Evolutionary conservation across 495 filamentous ascomycete species (phyloP), one percentile per base, ranked within the genome.

Genomic region (Podospora sp.): DNA sequence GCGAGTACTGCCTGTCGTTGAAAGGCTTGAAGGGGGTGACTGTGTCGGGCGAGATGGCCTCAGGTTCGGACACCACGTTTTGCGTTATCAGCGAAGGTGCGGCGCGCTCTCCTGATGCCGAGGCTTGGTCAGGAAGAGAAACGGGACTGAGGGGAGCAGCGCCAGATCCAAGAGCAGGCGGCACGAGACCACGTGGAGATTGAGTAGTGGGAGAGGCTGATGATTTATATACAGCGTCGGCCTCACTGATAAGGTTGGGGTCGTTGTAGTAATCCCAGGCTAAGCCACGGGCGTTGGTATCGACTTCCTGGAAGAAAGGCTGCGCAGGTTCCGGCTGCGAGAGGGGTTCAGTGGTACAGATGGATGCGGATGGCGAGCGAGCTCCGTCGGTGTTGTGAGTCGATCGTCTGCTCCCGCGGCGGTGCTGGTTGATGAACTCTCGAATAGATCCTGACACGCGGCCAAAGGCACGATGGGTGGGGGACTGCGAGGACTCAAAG

Each of bases 221-320:
- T 26, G 69, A 68, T 18, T 62, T 60, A 52, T 68, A 68, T 22
- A 46, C 25, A 14, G 62, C 63, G 12, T 50, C 58, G 14, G 65
- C 21, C 2, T 71, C 65, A 40, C 62, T 53, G 60, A 53, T 65
- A 35, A 73, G 35, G 55, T 61, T 63, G 25, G 73, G 73, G 50
- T 75, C 73, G 73, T 77, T 25, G 11, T 75, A 77, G 57, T 77
- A 77, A 9, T 68, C 70, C 70, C 72, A 77, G 16, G 72, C 72
- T 22, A 71, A 64, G 57, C 75, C 75, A 4, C 49, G 72, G 1
- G 68, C 65, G 9, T 76, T 71, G n/a, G 65, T 65, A 50, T 77
- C 74, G 65, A 68, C 63, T 46, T 73, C 69, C 56, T 73, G 67
- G 50, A 77, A 57, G 12, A 59, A 49, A 14, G 73, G 62, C 16